Evolutionary conservation across 2,329 filamentous ascomycete species (phyloP).

Genomic region (Dactylella cylindrospora): DNA sequence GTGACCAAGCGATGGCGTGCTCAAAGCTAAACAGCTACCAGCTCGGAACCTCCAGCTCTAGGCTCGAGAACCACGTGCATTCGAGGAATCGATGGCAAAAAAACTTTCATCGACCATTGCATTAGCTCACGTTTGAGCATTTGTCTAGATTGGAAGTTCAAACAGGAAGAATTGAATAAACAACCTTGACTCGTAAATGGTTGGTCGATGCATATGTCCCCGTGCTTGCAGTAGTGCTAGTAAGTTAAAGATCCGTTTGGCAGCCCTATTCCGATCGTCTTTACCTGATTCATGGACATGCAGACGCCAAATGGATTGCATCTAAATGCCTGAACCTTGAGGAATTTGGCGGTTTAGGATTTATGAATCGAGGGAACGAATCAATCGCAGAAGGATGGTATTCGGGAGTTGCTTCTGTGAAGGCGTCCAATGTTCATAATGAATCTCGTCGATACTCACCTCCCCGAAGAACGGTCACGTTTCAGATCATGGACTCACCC

Average conservation of each 20-base stretch:
- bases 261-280: background rate
- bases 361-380: slow-evolving; percentile 6
- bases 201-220: too few relatives aligned
- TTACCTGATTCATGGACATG: background rate
- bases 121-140: slow-evolving; percentile 19
- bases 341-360: background rate
- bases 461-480: slow-evolving; percentile 23
- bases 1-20: too few relatives aligned
- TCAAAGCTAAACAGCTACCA: background rate
- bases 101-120: slow-evolving; percentile 6
- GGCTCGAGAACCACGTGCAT: background rate
- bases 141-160: slow-evolving; percentile 8
- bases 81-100: slow-evolving; percentile 2
- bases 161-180: background rate
- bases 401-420: slow-evolving; percentile 2
- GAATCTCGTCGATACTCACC: slow-evolving; percentile 3
- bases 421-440: too few relatives aligned
- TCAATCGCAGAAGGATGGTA: too few relatives aligned
- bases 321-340: too few relatives aligned
- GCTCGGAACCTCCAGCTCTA: background rate
- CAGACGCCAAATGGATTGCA: too few relatives aligned
- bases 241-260: slow-evolving; percentile 1
- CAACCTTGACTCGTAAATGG: slow-evolving; percentile 12
- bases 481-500: slow-evolving; percentile 25
- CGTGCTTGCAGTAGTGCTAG: slow-evolving; percentile 36